Base-by-base conservation (phyloP, 164 flowering plant genomes). In the Echeveria elegans region DNA sequence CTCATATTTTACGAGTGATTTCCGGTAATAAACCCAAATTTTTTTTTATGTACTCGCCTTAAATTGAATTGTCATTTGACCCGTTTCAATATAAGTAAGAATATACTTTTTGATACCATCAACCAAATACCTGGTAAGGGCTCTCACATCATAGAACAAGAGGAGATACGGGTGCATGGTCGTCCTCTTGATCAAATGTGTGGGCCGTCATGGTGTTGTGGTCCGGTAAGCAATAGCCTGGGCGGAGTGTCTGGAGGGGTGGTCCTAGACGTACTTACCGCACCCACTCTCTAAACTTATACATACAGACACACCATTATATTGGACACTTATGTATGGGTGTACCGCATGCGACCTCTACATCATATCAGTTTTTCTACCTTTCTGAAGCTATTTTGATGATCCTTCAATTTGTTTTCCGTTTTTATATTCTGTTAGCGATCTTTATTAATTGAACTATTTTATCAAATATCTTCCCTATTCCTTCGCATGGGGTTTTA, bases 161-260 rank as follows among this genome's bases (percentile, higher is more conserved):
- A 50, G 61, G 61, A 24, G 32, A 56, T 28, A 11, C 0, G 11
- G 18, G 61, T 12, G 61, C 3, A 32, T 56, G 31, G 61, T 56
- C 61, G 61, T 56, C 61, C 61, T 56, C 61, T 28, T 12, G 19
- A 28, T 28, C 61, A 56, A 56, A 24, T n/a, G n/a, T n/a, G 61
- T 56, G 61, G n/a, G 61, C 26, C 26, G 26, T 56, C 28, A 7
- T 56, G 15, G 28, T 29, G 61, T 14, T 29, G 61, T 56, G 61
- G 61, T 56, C 61, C 61, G 61, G 61, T 56, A 56, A 29, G 61
- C 32, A 26, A 34, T 34, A 56, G 61, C 61, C 61, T 56, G 61
- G 61, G 19, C 61, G 61, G 61, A 56, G 61, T 11, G 61, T 53
- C 56, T 48, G 56, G 60, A n/a, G 29, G 60, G 28, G 61, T 56